These are phyloP conservation scores for Byssoonygena ceratinophila DNA, from an alignment of 2,329 filamentous ascomycete genomes.

Conservation along the genomic window DNA sequence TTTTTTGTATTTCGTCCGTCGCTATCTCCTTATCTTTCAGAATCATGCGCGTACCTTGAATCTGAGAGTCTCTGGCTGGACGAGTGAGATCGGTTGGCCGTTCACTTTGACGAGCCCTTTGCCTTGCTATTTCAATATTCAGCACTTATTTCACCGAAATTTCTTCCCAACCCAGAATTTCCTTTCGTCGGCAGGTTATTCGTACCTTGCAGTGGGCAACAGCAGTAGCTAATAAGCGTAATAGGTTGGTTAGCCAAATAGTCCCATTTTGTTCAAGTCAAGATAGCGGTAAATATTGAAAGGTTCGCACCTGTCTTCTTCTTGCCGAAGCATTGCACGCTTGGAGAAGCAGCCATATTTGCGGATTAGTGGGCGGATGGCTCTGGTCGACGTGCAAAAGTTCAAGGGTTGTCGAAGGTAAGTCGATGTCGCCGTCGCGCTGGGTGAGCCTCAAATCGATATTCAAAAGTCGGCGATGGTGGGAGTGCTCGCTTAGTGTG, in stretches of 20 bases:
- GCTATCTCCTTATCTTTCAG: not conserved
- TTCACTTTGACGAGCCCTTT: slow-evolving; percentile 98
- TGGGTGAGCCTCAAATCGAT: slow-evolving; percentile 23
- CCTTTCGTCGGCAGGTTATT: slow-evolving; percentile 11
- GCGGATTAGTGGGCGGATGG: slow-evolving; percentile 23
- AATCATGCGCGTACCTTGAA: slow-evolving; percentile 62
- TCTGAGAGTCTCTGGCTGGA: slow-evolving; percentile 92
- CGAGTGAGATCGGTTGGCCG: slow-evolving; percentile 85
- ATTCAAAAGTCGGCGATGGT: slow-evolving; percentile 24
- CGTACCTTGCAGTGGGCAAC: slow-evolving; percentile 88
- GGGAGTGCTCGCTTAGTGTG: slow-evolving; percentile 35
- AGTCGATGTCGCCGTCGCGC: slow-evolving; percentile 29
- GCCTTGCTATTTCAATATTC: slow-evolving; percentile 46
- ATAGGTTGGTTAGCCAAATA: slow-evolving; percentile 26
- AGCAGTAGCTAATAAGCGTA: slow-evolving; percentile 52
- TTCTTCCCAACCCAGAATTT: not conserved
- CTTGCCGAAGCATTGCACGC: slow-evolving; percentile 98
- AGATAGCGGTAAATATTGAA: not conserved
- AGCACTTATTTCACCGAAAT: slow-evolving; percentile 16
- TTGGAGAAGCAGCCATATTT: slow-evolving; percentile 64
- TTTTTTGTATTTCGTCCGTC: slow-evolving; percentile 4
- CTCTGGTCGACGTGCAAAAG: slow-evolving; percentile 30
- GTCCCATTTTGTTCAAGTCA: slow-evolving; percentile 2
- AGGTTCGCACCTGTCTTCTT: slow-evolving; percentile 60
- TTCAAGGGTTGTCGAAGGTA: slow-evolving; percentile 22